Evolutionary conservation across 306 rosid genomes (phyloP), one percentile per base, ranked within the genome.

Genomic region (Hylodesmum podocarpum): DNA sequence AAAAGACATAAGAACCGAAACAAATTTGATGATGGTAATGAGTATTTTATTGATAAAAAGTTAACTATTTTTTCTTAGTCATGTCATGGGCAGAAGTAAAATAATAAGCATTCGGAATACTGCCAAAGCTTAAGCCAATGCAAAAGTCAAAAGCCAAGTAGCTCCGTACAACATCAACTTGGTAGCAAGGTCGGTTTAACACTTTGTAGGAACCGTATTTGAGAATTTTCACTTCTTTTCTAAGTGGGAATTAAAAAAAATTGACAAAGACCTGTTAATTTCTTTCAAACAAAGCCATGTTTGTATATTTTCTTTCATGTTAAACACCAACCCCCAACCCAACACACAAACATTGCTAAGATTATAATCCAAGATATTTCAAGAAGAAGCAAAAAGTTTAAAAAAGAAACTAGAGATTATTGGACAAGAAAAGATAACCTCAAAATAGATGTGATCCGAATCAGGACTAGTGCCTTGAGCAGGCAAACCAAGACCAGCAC

Each of bases 401-500:
- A 16, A 36, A 63, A 63, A 6, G 3, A 29, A 8, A 18, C 1
- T 29, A 6, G 29, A 39, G 29, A 64, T 64, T 36, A 37, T 34
- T 11, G 31, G 31, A 1, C 8, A 39, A 36, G 13, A 66, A 14
- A 27, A 27, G 5, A 1, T 12, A 2, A 93, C 99, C 99, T 96
- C 82, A 65, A 89, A 91, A 62, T 92, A 92, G 80, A 92, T 89
- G 73, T 87, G 91, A 43, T 96, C 97, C 64, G 99, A 91, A 41
- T 89, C 90, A 39, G 92, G 83, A 51, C 90, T 87, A 50, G 93
- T 46, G 9, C 94, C 97, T 66, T 84, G 94, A 76, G 96, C 87
- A 70, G 99, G 99, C 72, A 96, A 84, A 49, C 99, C 99, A 46
- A 96, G 89, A 73, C 98, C 98, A 63, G 92, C 96, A 53, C 99